Percentiles rank a stretch among this genome's conserved stretches.
Evolutionary conservation across 805 yeast genomes (phyloP).

Genomic region (Groenewaldozyma salmanticensis): DNA sequence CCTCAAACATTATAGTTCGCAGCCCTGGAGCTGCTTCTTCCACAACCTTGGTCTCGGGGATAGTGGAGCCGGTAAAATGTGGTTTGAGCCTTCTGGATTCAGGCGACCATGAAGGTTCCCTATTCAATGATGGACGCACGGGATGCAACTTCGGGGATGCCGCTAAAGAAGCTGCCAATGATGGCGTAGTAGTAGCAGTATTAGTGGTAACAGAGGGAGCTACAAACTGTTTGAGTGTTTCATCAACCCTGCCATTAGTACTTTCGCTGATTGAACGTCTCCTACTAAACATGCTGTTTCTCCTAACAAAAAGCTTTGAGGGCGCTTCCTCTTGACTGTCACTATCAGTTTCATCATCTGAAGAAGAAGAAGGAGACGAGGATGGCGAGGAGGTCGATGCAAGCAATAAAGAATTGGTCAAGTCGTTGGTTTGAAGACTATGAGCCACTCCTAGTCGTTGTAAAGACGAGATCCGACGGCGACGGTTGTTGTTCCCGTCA

Average conservation of each 20-base stretch:
- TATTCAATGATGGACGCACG: too few species aligned
- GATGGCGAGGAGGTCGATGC: slow-evolving; percentile 4
- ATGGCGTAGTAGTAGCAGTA: neutral
- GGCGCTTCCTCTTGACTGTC: slow-evolving; percentile 15
- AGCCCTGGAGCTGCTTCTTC: slow-evolving; percentile 22
- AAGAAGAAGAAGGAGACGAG: slow-evolving; percentile 14
- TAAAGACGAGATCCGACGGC: slow-evolving; percentile 44
- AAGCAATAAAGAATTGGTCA: slow-evolving; percentile 27
- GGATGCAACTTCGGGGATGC: neutral
- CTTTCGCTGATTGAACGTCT: neutral
- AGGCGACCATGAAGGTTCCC: too few species aligned
- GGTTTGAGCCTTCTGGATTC: slow-evolving; percentile 21
- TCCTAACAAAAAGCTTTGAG: neutral
- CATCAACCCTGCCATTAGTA: neutral
- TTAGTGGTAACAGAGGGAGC: neutral
- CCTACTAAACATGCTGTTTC: neutral
- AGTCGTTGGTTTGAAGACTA: slow-evolving; percentile 58
- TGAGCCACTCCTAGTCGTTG: slow-evolving; percentile 73
- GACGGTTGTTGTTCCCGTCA: slow-evolving; percentile 16
- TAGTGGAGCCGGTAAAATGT: slow-evolving; percentile 24
- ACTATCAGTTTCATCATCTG: slow-evolving; percentile 18
- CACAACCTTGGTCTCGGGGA: slow-evolving; percentile 23
- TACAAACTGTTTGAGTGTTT: neutral
- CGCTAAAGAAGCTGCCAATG: too few species aligned
- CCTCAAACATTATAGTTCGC: slow-evolving; percentile 21